A percentile compares a stretch with the other conserved stretches of the same genome.
These are phyloP conservation scores for Fusarium bulbicola DNA, from an alignment of 2,329 filamentous ascomycete species.

Conservation along the genomic window DNA sequence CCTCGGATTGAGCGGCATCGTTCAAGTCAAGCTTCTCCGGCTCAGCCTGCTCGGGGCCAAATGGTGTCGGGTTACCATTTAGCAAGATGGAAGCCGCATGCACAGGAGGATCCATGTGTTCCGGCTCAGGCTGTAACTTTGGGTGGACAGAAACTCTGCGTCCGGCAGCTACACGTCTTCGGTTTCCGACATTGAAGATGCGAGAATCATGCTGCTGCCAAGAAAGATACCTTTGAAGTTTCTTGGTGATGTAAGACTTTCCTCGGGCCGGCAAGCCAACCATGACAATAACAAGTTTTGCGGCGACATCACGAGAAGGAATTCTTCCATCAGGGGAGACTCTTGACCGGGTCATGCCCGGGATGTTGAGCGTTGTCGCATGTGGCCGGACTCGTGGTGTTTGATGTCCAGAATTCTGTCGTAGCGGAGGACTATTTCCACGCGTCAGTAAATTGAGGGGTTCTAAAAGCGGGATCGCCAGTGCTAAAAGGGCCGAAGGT, in stretches of 20 bases:
- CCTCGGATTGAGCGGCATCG: conserved; percentile 51
- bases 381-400: conserved; percentile 83
- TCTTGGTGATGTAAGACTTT: conserved; percentile 99
- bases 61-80: conserved; percentile 58
- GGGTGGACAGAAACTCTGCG: conserved; percentile 50
- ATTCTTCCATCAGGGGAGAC: conserved; percentile 97
- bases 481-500: conserved; percentile 35
- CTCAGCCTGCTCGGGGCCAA: conserved; percentile 47
- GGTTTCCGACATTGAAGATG: conserved; percentile 98
- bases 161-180: conserved; percentile 81
- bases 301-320: conserved; percentile 90
- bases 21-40: conserved; percentile 52
- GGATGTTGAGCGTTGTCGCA: conserved; percentile 95
- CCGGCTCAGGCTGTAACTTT: conserved; percentile 47
- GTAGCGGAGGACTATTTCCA: conserved; percentile 66
- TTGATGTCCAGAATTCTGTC: conserved; percentile 78
- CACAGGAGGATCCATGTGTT: conserved; percentile 55
- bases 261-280: conserved; percentile 93
- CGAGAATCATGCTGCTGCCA: conserved; percentile 97
- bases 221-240: conserved; percentile 91
- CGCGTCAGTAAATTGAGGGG: conserved; percentile 38
- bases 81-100: conserved; percentile 67
- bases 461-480: conserved; percentile 27
- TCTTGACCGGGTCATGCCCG: conserved; percentile 92
- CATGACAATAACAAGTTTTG: conserved; percentile 98